Evolutionary conservation across 2,329 filamentous ascomycete species (phyloP).

Genomic region (Chaetomium olivaceum): DNA sequence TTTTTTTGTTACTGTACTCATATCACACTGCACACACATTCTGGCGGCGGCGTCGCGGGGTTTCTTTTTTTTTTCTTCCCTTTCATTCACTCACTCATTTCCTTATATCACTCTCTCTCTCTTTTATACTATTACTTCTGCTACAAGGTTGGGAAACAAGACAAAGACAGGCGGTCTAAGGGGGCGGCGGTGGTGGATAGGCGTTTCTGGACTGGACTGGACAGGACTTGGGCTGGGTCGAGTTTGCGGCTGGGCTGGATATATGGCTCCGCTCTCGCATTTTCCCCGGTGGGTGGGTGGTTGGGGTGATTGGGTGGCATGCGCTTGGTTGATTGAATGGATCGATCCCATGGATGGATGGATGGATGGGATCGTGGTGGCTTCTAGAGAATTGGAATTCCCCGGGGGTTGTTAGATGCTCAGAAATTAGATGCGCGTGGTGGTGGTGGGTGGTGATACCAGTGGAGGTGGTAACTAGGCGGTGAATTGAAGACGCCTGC

Average conservation of each 20-base stretch:
- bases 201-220: constrained; percentile 7
- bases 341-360: too few relatives aligned
- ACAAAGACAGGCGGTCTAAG: constrained; percentile 1
- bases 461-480: neutral
- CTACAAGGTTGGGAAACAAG: constrained; percentile 1
- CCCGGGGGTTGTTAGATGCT: neutral
- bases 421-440: neutral
- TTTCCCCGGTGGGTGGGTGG: neutral
- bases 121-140: neutral
- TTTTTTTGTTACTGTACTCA: neutral
- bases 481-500: neutral
- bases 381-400: neutral
- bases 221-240: neutral
- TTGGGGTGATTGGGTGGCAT: neutral
- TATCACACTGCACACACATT: neutral
- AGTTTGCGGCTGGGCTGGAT: neutral
- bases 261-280: neutral
- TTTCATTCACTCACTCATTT: neutral
- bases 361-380: neutral
- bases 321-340: neutral
- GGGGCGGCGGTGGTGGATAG: constrained; percentile 4
- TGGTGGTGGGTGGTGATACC: neutral
- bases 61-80: neutral
- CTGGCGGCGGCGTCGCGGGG: neutral
- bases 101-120: neutral